Percentiles rank a stretch among this genome's conserved stretches.
These are phyloP conservation scores for Phytophthora parvispora DNA, from an alignment of 352 stramenopile species.

Conservation along the genomic window DNA sequence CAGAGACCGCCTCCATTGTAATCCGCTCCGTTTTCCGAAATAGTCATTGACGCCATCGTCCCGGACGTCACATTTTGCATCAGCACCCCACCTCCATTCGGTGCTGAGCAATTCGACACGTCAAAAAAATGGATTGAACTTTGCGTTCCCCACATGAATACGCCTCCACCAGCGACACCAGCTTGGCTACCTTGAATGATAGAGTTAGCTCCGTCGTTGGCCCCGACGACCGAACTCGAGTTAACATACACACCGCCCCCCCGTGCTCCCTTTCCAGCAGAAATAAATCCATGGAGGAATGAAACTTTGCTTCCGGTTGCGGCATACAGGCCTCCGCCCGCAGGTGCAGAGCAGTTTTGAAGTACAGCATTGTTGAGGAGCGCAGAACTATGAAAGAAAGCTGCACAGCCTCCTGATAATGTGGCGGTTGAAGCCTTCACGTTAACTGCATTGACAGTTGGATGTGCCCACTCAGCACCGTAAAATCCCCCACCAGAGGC, in stretches of 20 bases:
- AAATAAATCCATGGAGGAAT: slow-evolving; percentile 11
- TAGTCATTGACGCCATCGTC: slow-evolving; percentile 18
- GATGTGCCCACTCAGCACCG: slow-evolving; percentile 21
- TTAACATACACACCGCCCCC: slow-evolving; percentile 45
- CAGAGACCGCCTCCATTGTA: slow-evolving; percentile 37
- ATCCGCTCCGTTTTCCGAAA: slow-evolving; percentile 22
- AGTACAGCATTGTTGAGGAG: slow-evolving; percentile 9
- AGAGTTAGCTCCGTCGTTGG: background rate
- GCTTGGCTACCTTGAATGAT: slow-evolving; percentile 28
- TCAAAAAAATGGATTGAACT: slow-evolving; percentile 32
- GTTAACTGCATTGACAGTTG: slow-evolving; percentile 22
- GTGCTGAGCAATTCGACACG: slow-evolving; percentile 32
- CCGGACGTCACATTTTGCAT: background rate
- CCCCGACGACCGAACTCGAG: slow-evolving; percentile 27
- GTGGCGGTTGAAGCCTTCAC: slow-evolving; percentile 24
- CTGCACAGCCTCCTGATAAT: slow-evolving; percentile 32
- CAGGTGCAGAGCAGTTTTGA: slow-evolving; percentile 23
- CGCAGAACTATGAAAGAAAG: slow-evolving; percentile 29
- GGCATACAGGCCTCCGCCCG: slow-evolving; percentile 40
- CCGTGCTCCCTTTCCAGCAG: slow-evolving; percentile 15
- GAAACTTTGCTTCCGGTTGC: slow-evolving; percentile 20
- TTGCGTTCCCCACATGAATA: slow-evolving; percentile 32
- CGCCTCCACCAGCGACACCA: slow-evolving; percentile 26
- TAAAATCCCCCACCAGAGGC: slow-evolving; percentile 45
- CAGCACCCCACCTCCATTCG: slow-evolving; percentile 34